Evolutionary conservation across 441 rosid genomes (phyloP), one percentile per base, ranked within the genome.

Genomic region (Euphorbia celastroides): DNA sequence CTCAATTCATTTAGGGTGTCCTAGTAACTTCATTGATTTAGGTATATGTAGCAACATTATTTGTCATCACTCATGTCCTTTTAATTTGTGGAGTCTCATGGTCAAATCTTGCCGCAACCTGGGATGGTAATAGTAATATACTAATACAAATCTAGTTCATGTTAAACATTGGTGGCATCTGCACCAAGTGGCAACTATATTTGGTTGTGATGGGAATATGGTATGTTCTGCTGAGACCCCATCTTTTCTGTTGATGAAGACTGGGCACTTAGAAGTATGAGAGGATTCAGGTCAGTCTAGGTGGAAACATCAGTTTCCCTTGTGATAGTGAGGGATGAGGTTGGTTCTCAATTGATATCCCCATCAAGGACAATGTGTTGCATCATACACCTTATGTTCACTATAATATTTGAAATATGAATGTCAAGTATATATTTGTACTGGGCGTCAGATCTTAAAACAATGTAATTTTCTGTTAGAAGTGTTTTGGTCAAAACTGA

Each of bases 111-210:
- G 65, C 48, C 23, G 26, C 36, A 58, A 25, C 11, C 9, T 3
- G 11, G 26, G 60, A 55, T 22, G 59, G 28, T 22, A 54, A 26
- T 42, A 9, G 5, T 3, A 59, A n/a, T n/a, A n/a, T n/a, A n/a
- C n/a, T n/a, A 52, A 26, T 20, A 23, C 11, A 5, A 42, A 5
- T 14, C 50, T 23, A 42, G 38, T 16, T 38, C 2, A 38, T 20
- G 65, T 26, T 38, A 28, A 61, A 41, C 13, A 64, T 42, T 64
- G 59, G 36, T 51, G 28, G 68, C 46, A 11, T 52, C 50, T 32
- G 46, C 26, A 22, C 19, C 68, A 51, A 42, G 31, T 25, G 20
- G 44, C 22, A 60, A 34, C 64, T 60, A 10, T 60, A n/a, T 36
- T 60, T 50, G 20, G 19, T 20, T 20, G 64, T 25, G 50, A 34